Base-by-base conservation (phyloP, 257 asterid genomes). In the Capsicum baccatum region DNA sequence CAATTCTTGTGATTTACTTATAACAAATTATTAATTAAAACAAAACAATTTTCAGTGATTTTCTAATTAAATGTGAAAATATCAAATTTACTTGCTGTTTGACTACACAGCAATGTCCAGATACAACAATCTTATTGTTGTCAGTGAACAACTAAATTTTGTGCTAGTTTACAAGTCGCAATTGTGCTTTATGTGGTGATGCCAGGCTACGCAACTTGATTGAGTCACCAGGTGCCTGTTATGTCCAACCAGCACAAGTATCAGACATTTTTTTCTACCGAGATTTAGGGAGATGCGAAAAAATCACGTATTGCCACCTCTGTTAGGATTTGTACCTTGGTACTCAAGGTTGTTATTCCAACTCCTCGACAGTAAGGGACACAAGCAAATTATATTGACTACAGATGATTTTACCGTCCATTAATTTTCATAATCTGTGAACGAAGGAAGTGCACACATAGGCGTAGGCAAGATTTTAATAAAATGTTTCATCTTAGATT, bases 401-500 rank as follows among this genome's bases (percentile, higher is more conserved):
- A 48, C 19, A 48, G 80, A 71, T 71, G n/a, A 47, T 47, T 71
- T 71, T 71, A 17, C 59, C n/a, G 6, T 37, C 16, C 5, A 11
- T 48, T 71, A 19, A 17, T 71, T 44, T 11, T 71, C 79, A 73
- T 19, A 73, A n/a, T 73, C 35, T 73, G 59, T 3, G 42, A 73
- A 73, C 16, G n/a, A 19, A 73, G 11, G 59, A 47, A 73, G 39
- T 39, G 19, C 57, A 17, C 79, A 71, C 57, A n/a, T 52, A 73
- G 80, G 58, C 17, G 3, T 47, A n/a, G 58, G 39, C 80, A 71
- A 71, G 55, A 58, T 16, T 56, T 79, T 52, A 58, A 16, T 56
- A 35, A n/a, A 52, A 33, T 54, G 33, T n/a, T 55, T 56, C 67
- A 59, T 57, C 71, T 79, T 79, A 57, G 83, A 37, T 55, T 79